phyloP scores from a whole-genome alignment of 73 alveolate genomes.

The Paramecium octaurelia region DNA sequence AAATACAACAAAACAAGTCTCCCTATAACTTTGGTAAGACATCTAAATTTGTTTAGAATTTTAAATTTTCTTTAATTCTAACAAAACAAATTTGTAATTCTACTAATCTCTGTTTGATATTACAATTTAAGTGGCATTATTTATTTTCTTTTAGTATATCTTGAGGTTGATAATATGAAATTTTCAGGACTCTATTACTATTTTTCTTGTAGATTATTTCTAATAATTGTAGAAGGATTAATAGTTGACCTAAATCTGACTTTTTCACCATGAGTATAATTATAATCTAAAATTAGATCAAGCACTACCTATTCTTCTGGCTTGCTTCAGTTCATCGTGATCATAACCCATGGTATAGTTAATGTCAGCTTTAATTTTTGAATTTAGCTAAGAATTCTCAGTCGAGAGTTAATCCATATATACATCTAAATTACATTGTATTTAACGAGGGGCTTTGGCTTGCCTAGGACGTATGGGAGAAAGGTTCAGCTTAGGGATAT shows the following conservation, averaged over 20 bases:
- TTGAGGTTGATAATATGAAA: neutral
- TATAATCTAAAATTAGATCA: neutral
- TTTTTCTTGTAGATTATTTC: neutral
- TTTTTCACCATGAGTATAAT: neutral
- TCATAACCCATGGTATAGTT: neutral
- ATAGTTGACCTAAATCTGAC: neutral
- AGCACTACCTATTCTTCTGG: neutral
- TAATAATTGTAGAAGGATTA: neutral
- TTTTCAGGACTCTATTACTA: neutral
- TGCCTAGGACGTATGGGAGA: neutral
- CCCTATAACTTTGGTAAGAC: neutral
- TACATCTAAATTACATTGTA: neutral
- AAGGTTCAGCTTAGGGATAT: neutral
- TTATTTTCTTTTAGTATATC: neutral
- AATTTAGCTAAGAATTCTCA: neutral
- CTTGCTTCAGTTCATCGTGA: neutral
- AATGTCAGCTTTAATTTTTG: neutral
- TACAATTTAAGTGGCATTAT: neutral
- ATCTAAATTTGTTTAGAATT: neutral
- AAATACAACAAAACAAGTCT: neutral
- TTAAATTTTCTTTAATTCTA: neutral
- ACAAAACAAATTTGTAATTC: neutral
- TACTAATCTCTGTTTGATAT: neutral
- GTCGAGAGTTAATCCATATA: neutral
- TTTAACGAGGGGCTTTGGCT: neutral